Evolutionary conservation across 2,329 filamentous ascomycete species (phyloP), one percentile per base, ranked within the genome.

Genomic region (Colletotrichum karsti): DNA sequence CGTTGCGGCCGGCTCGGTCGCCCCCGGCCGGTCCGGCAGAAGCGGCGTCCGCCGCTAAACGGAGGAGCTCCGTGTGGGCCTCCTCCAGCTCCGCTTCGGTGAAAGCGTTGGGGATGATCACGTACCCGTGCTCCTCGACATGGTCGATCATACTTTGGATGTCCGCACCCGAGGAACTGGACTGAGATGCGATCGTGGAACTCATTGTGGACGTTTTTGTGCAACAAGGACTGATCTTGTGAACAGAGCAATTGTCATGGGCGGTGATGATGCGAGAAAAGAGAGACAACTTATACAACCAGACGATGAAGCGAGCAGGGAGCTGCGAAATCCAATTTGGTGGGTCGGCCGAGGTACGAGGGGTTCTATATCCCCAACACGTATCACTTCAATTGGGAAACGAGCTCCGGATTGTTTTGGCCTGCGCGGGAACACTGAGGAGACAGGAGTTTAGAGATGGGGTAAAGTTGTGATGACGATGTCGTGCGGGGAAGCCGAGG

Each of bases 91-190:
- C 77, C 8, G 72, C 63, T 8, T 74, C 70, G 7, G 75, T 73
- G 46, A 77, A 74, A 15, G 76, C 78, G 42, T 80, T 65, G 7
- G 72, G 73, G 7, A 81, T 72, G 24, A 81, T 72, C 6, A 78
- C 78, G 63, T 78, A 81, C 53, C 79, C 79, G 65, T 81, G 63
- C 8, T 63, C 22, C 1, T 69, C 58, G 12, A 70, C 62, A 15
- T 75, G 70, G 44, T 71, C 44, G 55, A 74, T 68, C 22, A 73
- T 65, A 37, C 26, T 30, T 39, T 41, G 44, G 8, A 54, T 30
- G 35, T 22, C 30, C 15, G 55, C n/a, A 18, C 30, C 13, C 30
- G 20, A 26, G 39, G 55, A 12, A 12, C 37, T 24, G 20, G 28
- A 9, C 20, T 22, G 28, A 15, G 26, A 12, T 7, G 48, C n/a